A percentile compares a stretch with the other conserved stretches of the same genome.
Evolutionary conservation across 257 asterid species (phyloP).

Genomic region (Hygrophila difformis): DNA sequence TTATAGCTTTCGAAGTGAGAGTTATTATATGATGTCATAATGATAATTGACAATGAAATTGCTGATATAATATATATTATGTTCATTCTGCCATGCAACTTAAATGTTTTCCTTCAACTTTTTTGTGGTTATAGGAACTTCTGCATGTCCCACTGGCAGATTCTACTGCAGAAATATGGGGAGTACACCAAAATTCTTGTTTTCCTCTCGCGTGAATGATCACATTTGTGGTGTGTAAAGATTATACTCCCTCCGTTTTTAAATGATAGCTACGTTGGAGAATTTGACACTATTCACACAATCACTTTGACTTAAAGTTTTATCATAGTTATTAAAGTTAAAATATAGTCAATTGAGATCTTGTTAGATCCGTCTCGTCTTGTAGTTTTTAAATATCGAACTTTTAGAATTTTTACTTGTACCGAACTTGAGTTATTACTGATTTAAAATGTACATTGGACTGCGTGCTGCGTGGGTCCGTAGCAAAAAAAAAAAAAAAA

Average conservation of each 20-base stretch:
- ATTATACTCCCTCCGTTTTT: slow-evolving; percentile 9
- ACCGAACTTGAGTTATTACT: no score
- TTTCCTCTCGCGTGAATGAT: slow-evolving; percentile 83
- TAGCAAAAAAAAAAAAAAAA: no score
- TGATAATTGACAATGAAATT: neutral
- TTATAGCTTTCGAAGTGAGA: slow-evolving; percentile 1
- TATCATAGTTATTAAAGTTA: no score
- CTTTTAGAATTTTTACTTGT: no score
- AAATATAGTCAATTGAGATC: no score
- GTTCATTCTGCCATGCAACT: slow-evolving; percentile 6
- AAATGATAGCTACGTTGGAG: no score
- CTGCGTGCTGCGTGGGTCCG: no score
- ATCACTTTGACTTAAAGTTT: no score
- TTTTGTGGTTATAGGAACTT: slow-evolving; percentile 48
- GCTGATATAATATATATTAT: neutral
- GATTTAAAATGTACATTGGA: no score
- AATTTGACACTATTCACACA: no score
- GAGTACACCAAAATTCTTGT: slow-evolving; percentile 73
- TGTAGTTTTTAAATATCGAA: no score
- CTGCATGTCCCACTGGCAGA: slow-evolving; percentile 85
- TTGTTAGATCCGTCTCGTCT: no score
- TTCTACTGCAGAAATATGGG: slow-evolving; percentile 88
- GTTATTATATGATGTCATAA: slow-evolving; percentile 6
- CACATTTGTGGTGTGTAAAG: slow-evolving; percentile 62
- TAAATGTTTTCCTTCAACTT: slow-evolving; percentile 5